Percentiles rank a stretch among this genome's conserved stretches.
Evolutionary conservation across 1,284 basidiomycete species (phyloP).

Genomic region (Wallemia ichthyophaga): DNA sequence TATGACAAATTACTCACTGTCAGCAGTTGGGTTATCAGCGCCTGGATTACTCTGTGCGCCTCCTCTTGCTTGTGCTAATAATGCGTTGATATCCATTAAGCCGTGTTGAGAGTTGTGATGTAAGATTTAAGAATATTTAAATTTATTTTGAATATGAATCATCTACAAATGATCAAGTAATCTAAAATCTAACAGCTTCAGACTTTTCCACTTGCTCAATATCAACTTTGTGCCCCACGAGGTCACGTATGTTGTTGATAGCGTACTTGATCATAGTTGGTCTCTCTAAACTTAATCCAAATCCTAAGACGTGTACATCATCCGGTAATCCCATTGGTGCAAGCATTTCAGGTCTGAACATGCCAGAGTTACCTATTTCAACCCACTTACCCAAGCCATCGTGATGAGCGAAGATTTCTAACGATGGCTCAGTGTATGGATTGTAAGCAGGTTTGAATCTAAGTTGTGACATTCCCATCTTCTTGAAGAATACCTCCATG

Average conservation of each 20-base stretch:
- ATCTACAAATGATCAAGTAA: too few relatives aligned
- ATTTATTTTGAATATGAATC: too few relatives aligned
- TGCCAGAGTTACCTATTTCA: constrained; percentile 44
- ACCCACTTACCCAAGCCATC: constrained; percentile 85
- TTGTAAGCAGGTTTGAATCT: constrained; percentile 96
- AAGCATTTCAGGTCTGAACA: constrained; percentile 99
- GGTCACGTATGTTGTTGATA: constrained; percentile 84
- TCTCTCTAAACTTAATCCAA: constrained; percentile 80
- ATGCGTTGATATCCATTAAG: neutral
- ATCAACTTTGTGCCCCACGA: constrained; percentile 90
- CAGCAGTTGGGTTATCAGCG: neutral
- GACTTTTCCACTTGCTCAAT: constrained; percentile 65
- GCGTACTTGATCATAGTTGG: constrained; percentile 95
- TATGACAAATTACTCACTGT: too few relatives aligned
- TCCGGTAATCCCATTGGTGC: constrained; percentile 97
- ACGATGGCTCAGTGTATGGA: constrained; percentile 92
- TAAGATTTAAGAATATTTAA: neutral
- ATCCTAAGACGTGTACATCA: constrained; percentile 85
- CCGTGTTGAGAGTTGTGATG: neutral
- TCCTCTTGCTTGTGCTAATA: neutral
- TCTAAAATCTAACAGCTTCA: constrained; percentile 50
- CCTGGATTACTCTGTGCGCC: constrained; percentile 1
- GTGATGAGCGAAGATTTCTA: constrained; percentile 98
- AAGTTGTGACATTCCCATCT: constrained; percentile 81
- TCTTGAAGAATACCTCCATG: constrained; percentile 87